Conservation (phyloP, 2,329 filamentous ascomycete species). For the Aureobasidium uvarum region DNA sequence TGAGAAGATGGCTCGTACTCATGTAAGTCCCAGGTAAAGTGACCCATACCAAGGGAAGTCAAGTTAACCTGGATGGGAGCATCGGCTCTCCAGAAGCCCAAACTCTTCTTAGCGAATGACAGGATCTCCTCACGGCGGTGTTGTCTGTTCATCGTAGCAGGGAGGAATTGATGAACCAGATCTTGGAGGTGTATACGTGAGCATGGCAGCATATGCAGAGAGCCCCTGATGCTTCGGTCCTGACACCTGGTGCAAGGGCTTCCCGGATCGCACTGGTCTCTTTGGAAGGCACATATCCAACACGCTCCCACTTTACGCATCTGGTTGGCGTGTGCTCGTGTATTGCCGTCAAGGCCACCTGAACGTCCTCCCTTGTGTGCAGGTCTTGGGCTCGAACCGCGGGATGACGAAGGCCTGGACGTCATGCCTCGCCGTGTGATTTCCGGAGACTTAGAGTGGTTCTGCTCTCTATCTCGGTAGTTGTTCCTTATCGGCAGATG, state of each 20-base stretch:
- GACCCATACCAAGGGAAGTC: constrained; percentile 45
- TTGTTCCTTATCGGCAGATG: constrained; percentile 2
- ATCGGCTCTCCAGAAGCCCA: constrained; percentile 38
- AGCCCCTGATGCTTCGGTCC: constrained; percentile 41
- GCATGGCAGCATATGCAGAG: constrained; percentile 45
- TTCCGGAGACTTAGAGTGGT: not conserved
- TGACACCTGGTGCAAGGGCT: constrained; percentile 35
- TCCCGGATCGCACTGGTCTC: constrained; percentile 38
- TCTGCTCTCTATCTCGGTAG: not conserved
- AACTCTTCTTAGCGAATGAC: constrained; percentile 46
- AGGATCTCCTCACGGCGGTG: constrained; percentile 29
- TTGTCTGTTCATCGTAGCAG: constrained; percentile 31
- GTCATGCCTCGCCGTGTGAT: not conserved
- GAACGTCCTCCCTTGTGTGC: constrained; percentile 28
- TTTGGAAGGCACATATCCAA: constrained; percentile 50
- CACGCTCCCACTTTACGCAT: constrained; percentile 50
- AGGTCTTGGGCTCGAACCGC: constrained; percentile 8
- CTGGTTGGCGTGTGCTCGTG: constrained; percentile 44
- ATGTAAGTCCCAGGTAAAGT: constrained; percentile 47
- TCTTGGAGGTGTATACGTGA: constrained; percentile 49
- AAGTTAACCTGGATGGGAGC: constrained; percentile 43
- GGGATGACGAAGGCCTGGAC: not conserved
- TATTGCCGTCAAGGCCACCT: constrained; percentile 40
- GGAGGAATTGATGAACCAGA: constrained; percentile 46
- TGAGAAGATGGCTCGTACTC: constrained; percentile 47